A percentile compares a stretch with the other conserved stretches of the same genome.
phyloP scores from a whole-genome alignment of 495 filamentous ascomycete genomes.

The Neurospora sp. region DNA sequence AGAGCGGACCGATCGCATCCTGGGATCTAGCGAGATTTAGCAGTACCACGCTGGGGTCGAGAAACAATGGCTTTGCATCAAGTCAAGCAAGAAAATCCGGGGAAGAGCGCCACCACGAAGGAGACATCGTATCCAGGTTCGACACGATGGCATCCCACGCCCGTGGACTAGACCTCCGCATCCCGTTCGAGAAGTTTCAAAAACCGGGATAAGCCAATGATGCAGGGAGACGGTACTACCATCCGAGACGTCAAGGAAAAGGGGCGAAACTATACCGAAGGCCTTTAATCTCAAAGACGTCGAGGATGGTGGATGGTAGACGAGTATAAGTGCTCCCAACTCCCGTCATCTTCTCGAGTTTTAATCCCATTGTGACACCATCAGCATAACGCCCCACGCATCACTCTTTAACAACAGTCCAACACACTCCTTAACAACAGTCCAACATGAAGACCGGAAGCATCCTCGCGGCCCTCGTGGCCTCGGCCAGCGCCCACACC shows the following conservation, averaged over 20 bases:
- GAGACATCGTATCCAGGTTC: not conserved
- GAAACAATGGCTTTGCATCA: not conserved
- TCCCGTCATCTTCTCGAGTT: not conserved
- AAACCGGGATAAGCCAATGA: slow-evolving; percentile 3
- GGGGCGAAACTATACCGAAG: not conserved
- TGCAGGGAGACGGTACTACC: not conserved
- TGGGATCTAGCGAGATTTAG: not conserved
- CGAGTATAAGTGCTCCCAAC: not conserved
- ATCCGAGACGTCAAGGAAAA: not conserved
- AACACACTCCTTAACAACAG: slow-evolving; percentile 5
- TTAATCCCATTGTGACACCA: not conserved
- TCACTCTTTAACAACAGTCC: not conserved
- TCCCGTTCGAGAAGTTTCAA: slow-evolving; percentile 9
- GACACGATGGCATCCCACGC: not conserved
- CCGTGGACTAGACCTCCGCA: slow-evolving; percentile 3
- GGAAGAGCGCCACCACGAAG: not conserved
- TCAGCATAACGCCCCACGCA: not conserved
- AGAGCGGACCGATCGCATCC: not conserved
- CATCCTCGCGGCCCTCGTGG: slow-evolving; percentile 19
- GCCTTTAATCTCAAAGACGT: not conserved
- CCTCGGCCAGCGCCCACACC: slow-evolving; percentile 21
- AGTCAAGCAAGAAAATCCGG: not conserved
- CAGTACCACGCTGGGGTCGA: not conserved
- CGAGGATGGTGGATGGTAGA: not conserved
- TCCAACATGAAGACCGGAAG: slow-evolving; percentile 20